Evolutionary conservation across 2,329 filamentous ascomycete genomes (phyloP).

Genomic region (Fusarium devonianum): DNA sequence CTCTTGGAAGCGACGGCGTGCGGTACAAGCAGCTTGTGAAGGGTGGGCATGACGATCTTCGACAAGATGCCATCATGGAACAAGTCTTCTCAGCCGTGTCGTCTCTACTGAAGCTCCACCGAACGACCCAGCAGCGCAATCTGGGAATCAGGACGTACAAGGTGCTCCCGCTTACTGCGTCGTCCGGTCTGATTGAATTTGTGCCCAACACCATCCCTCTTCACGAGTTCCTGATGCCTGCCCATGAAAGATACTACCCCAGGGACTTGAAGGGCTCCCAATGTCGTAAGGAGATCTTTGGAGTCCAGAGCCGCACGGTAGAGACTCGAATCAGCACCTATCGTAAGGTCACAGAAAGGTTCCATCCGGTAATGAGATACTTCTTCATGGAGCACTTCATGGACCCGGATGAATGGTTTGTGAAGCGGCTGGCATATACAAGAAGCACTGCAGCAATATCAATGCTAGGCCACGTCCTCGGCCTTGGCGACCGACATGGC

Average conservation of each 20-base stretch:
- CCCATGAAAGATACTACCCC: constrained; percentile 86
- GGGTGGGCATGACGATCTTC: constrained; percentile 92
- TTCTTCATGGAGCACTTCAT: constrained; percentile 97
- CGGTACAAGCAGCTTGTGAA: constrained; percentile 93
- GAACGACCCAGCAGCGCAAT: constrained; percentile 84
- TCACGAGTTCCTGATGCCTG: constrained; percentile 90
- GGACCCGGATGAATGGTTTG: constrained; percentile 96
- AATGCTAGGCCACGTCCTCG: constrained; percentile 91
- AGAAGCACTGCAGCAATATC: constrained; percentile 93
- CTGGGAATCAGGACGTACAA: constrained; percentile 96
- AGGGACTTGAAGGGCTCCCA: constrained; percentile 78
- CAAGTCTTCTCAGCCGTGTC: constrained; percentile 98
- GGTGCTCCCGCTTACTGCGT: constrained; percentile 85
- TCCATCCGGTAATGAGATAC: constrained; percentile 92
- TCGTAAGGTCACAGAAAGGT: constrained; percentile 78
- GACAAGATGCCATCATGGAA: constrained; percentile 98
- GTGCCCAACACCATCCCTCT: constrained; percentile 92
- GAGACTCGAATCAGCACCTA: constrained; percentile 78
- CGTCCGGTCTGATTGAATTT: constrained; percentile 94
- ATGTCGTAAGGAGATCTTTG: constrained; percentile 81
- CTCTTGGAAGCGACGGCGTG: constrained; percentile 76
- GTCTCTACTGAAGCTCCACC: constrained; percentile 84
- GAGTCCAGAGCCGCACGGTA: constrained; percentile 72
- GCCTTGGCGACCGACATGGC: constrained; percentile 91
- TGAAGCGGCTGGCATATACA: constrained; percentile 86